Evolutionary conservation across 2,329 filamentous ascomycete species (phyloP).

Genomic region (Fusarium lateritium): DNA sequence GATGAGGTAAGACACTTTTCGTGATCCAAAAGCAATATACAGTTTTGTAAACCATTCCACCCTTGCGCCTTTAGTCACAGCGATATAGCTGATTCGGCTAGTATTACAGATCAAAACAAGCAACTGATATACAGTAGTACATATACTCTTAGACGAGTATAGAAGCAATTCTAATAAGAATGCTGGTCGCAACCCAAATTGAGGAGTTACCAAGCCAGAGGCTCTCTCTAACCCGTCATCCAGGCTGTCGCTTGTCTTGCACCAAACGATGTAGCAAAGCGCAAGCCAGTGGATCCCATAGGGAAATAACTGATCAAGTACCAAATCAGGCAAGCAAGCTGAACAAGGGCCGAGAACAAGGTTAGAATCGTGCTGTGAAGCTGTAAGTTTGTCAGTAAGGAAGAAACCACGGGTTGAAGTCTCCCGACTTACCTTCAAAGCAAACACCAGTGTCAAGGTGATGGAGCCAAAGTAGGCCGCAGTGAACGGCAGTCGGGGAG

Average conservation of each 20-base stretch:
- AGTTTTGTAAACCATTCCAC: constrained; percentile 1
- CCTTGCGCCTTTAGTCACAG: constrained; percentile 7
- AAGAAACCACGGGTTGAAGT: not conserved
- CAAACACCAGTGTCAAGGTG: constrained; percentile 89
- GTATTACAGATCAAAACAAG: constrained; percentile 18
- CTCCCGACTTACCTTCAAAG: constrained; percentile 82
- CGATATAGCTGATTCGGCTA: not conserved
- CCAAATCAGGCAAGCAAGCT: constrained; percentile 88
- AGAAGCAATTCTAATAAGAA: not conserved
- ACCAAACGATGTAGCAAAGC: constrained; percentile 89
- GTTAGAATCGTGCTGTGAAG: constrained; percentile 89
- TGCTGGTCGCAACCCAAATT: not conserved
- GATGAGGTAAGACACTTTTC: not conserved
- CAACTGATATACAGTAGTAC: constrained; percentile 15
- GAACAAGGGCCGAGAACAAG: constrained; percentile 84
- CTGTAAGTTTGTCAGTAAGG: constrained; percentile 61
- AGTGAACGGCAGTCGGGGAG: constrained; percentile 90
- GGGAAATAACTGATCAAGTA: constrained; percentile 98
- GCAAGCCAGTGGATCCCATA: constrained; percentile 91
- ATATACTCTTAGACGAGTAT: constrained; percentile 1
- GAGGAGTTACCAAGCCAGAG: not conserved
- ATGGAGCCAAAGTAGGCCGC: constrained; percentile 96
- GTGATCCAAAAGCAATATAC: constrained; percentile 2
- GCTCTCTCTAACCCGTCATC: constrained; percentile 77
- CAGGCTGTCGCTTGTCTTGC: constrained; percentile 87